Evolutionary conservation across 805 yeast genomes (phyloP), one percentile per base, ranked within the genome.

Genomic region (Schizosaccharomyces pombe): DNA sequence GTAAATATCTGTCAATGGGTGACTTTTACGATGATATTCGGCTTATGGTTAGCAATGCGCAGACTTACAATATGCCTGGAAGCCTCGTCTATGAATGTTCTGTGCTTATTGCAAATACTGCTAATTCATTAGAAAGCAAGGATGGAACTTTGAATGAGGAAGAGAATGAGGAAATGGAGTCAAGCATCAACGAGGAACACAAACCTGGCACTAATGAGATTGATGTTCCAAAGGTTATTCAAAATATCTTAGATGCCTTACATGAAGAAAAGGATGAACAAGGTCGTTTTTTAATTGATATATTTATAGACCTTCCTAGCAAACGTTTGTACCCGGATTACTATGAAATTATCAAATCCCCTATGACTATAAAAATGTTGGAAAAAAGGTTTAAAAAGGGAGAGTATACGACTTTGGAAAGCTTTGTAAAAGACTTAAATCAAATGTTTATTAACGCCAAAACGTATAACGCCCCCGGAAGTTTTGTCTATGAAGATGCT

Each of bases 381-480:
- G 55, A 47, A 43, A 30, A 19, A 30, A 28, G 33, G 6, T n/a
- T 53, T 8, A 29, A 24, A 22, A 43, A 19, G 33, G 34, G 34
- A n/a, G 33, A 40, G 12, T 24, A 22, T n/a, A 39, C 11, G 4
- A 31, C 24, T 24, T n/a, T 32, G 9, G 75, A 73, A 37, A 76
- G 72, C 52, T 82, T 85, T 61, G 67, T 74, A 55, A 72, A 71
- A 22, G 81, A 79, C 54, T 70, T 81, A 5, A 67, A 70, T 30
- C 68, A 80, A 54, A 79, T 89, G 12, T 86, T 87, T 68, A 62
- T 71, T 49, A 91, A 91, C 66, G 94, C 96, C 1, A 77, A 78
- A 62, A 64, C 73, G 1, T 89, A 79, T 66, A 89, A 87, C 65
- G 82, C 78, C 57, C 82, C 82, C 54, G 77, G 75, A 1, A 77